Percentiles rank a stretch among this genome's conserved stretches.
phyloP scores from a whole-genome alignment of 495 filamentous ascomycete species.

The Pyrenula massariospora region DNA sequence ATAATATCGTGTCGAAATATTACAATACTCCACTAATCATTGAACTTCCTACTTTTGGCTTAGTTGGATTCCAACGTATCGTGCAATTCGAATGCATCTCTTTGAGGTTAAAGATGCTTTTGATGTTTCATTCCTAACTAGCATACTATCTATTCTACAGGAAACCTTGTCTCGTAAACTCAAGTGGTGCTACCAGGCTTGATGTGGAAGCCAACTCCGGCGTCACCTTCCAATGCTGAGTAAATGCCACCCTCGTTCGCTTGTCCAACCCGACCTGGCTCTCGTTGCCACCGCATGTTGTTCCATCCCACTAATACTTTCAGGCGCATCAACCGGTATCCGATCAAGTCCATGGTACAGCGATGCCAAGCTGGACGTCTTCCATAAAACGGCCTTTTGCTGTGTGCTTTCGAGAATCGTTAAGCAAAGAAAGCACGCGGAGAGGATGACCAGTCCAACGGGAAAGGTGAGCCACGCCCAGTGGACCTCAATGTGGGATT shows the following conservation, averaged over 20 bases:
- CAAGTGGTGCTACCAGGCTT: conserved; percentile 30
- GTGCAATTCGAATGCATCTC: no score
- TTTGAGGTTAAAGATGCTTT: no score
- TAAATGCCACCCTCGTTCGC: not conserved
- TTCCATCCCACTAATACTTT: not conserved
- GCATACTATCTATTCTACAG: no score
- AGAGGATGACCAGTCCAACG: not conserved
- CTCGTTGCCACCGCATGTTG: not conserved
- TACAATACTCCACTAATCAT: no score
- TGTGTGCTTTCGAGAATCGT: not conserved
- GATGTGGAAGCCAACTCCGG: not conserved
- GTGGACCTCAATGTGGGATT: not conserved
- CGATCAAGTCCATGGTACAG: not conserved
- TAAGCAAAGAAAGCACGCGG: not conserved
- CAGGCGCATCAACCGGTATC: not conserved
- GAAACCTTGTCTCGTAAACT: no score
- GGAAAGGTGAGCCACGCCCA: not conserved
- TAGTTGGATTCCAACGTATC: no score
- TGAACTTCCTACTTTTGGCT: no score
- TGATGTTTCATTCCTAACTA: no score
- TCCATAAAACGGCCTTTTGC: not conserved
- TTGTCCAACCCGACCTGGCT: not conserved
- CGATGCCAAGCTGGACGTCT: not conserved
- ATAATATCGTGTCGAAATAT: no score
- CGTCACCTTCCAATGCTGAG: not conserved